These are phyloP conservation scores for Talaromyces piceae DNA, from an alignment of 2,329 filamentous ascomycete genomes.

Conservation along the genomic window DNA sequence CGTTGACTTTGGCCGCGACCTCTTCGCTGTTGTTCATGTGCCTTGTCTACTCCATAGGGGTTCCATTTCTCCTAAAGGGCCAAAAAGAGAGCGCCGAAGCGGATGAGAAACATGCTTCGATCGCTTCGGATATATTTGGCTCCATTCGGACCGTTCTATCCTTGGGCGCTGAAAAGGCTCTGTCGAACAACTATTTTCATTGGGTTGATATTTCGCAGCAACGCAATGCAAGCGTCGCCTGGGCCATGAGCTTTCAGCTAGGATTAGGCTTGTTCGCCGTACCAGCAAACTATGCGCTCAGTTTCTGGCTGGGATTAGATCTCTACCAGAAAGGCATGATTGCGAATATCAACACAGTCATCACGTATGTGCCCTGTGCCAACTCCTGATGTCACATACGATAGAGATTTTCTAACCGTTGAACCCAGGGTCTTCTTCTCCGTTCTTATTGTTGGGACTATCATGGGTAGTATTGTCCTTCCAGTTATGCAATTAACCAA, in stretches of 20 bases:
- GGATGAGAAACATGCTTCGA: constrained; percentile 28
- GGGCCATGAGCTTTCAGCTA: constrained; percentile 25
- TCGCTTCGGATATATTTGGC: constrained; percentile 37
- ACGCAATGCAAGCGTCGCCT: constrained; percentile 22
- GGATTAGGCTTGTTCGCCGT: constrained; percentile 29
- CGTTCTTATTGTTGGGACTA: constrained; percentile 17
- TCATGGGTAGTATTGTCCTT: constrained; percentile 22
- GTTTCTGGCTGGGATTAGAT: constrained; percentile 33
- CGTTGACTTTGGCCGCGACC: constrained; percentile 45
- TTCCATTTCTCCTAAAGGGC: constrained; percentile 27
- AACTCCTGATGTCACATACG: background rate
- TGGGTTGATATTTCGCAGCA: constrained; percentile 32
- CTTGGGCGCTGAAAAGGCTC: constrained; percentile 33
- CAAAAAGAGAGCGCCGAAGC: constrained; percentile 31
- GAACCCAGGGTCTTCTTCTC: constrained; percentile 2
- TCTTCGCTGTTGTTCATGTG: constrained; percentile 39
- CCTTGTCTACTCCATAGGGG: constrained; percentile 22
- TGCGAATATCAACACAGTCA: constrained; percentile 27
- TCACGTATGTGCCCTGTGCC: constrained; percentile 21
- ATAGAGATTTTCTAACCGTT: background rate
- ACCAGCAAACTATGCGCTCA: constrained; percentile 28
- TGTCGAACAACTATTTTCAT: constrained; percentile 28
- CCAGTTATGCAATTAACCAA: constrained; percentile 31
- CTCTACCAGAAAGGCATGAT: constrained; percentile 28
- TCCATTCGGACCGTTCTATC: constrained; percentile 40